Evolutionary conservation across 2,329 filamentous ascomycete species (phyloP).

Genomic region (Cordyceps cateniannulata): DNA sequence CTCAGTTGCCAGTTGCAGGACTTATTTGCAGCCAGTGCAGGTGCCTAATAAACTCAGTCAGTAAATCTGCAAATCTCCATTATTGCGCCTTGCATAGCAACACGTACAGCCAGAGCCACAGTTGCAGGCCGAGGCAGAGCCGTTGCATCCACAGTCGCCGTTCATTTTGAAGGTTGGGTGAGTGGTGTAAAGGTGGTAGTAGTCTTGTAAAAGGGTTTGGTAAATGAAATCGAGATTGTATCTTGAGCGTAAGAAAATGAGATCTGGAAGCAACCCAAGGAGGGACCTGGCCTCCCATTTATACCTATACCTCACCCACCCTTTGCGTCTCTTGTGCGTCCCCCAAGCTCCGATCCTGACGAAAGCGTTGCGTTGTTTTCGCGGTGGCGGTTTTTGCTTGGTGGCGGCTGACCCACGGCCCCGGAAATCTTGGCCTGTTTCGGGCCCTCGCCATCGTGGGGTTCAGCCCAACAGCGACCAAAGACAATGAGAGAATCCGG

Average conservation of each 20-base stretch:
- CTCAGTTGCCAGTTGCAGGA: not conserved
- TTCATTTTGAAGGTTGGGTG: slow-evolving; percentile 12
- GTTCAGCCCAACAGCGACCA: not conserved
- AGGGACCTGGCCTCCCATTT: not conserved
- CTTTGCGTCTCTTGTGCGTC: slow-evolving; percentile 11
- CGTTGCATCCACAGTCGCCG: slow-evolving; percentile 13
- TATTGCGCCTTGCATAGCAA: not conserved
- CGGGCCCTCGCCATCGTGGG: not conserved
- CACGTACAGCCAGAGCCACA: slow-evolving; percentile 13
- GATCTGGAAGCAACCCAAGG: not conserved
- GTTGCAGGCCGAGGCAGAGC: slow-evolving; percentile 14
- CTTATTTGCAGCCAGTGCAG: slow-evolving; percentile 13
- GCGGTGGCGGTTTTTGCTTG: slow-evolving; percentile 4
- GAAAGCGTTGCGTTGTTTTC: slow-evolving; percentile 9
- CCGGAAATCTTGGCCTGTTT: not conserved
- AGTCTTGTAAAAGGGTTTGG: not conserved
- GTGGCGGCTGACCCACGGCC: not conserved
- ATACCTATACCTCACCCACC: not conserved
- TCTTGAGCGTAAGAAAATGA: not conserved
- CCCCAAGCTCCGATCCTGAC: not conserved
- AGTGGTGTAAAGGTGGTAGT: not conserved
- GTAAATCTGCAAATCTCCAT: not conserved
- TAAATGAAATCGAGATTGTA: slow-evolving; percentile 8
- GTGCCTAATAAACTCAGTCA: slow-evolving; percentile 3
- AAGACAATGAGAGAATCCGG: not conserved